Conservation (phyloP, 2,329 filamentous ascomycete genomes). For the Colletotrichum agaves region DNA sequence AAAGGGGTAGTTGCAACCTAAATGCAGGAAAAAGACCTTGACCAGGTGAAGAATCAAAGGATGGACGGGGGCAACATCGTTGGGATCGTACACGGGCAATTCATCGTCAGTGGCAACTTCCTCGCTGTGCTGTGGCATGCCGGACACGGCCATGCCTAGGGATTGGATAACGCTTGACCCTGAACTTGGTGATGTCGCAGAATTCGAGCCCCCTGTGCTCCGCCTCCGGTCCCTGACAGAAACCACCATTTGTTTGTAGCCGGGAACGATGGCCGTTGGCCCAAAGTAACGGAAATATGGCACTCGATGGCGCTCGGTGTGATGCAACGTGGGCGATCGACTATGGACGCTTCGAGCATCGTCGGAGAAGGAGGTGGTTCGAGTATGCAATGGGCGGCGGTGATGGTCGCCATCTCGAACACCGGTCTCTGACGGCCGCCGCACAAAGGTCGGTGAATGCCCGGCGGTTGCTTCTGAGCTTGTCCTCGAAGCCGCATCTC, state of each 20-base stretch:
- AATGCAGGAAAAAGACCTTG: slow-evolving; percentile 82
- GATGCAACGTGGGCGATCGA: slow-evolving; percentile 59
- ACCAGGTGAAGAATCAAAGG: slow-evolving; percentile 80
- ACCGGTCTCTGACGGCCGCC: slow-evolving; percentile 27
- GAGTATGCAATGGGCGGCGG: slow-evolving; percentile 43
- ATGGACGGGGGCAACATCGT: slow-evolving; percentile 75
- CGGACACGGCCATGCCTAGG: slow-evolving; percentile 20
- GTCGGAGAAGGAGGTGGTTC: slow-evolving; percentile 53
- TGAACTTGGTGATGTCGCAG: slow-evolving; percentile 62
- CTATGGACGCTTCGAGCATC: slow-evolving; percentile 52
- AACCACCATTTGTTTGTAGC: slow-evolving; percentile 92
- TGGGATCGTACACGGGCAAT: slow-evolving; percentile 80
- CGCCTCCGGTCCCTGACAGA: slow-evolving; percentile 75
- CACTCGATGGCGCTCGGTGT: slow-evolving; percentile 71
- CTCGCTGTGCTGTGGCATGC: slow-evolving; percentile 47
- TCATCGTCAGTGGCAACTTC: slow-evolving; percentile 59
- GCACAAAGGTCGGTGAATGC: slow-evolving; percentile 26
- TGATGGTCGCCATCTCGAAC: slow-evolving; percentile 31
- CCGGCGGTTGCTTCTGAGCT: slow-evolving; percentile 12
- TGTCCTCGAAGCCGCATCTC: slow-evolving; percentile 1
- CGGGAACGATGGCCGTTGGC: slow-evolving; percentile 89
- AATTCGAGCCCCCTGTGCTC: slow-evolving; percentile 67
- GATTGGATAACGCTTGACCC: slow-evolving; percentile 39
- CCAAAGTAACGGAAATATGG: slow-evolving; percentile 94
- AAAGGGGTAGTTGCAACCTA: slow-evolving; percentile 90